phyloP scores from a whole-genome alignment of 164 flowering plant species.

The Chimonanthus salicifolius region DNA sequence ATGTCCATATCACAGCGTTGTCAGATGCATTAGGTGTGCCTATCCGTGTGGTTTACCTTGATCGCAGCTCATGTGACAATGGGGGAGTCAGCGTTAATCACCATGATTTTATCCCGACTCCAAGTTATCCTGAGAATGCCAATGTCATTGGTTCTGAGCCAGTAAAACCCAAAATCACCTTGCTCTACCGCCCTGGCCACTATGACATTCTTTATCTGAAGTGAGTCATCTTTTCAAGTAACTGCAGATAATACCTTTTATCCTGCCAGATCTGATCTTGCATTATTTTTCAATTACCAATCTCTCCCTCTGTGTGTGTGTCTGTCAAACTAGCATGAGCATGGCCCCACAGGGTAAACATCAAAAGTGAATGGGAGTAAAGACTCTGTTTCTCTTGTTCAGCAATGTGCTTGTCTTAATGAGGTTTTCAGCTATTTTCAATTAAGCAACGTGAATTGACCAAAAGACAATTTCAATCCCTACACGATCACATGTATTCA shows the following conservation, averaged over 20 bases:
- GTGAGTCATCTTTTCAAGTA: constrained; percentile 22
- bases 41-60: constrained; percentile 92
- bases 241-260: not conserved
- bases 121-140: constrained; percentile 15
- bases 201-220: constrained; percentile 88
- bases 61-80: constrained; percentile 73
- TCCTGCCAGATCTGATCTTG: too few species aligned
- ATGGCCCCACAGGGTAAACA: too few species aligned
- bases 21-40: constrained; percentile 94
- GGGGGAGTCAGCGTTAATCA: constrained; percentile 76
- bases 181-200: constrained; percentile 96
- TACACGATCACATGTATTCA: too few species aligned
- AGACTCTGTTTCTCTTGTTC: too few species aligned
- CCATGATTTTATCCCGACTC: constrained; percentile 68
- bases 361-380: too few species aligned
- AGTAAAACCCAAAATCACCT: constrained; percentile 46
- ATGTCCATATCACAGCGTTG: constrained; percentile 88
- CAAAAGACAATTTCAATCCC: too few species aligned
- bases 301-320: too few species aligned
- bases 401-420: too few species aligned
- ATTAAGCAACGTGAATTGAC: too few species aligned
- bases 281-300: too few species aligned
- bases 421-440: too few species aligned
- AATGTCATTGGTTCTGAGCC: constrained; percentile 19
- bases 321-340: too few species aligned